Evolutionary conservation across 2,329 filamentous ascomycete genomes (phyloP), one percentile per base, ranked within the genome.

Genomic region (Diaporthe vaccinii): DNA sequence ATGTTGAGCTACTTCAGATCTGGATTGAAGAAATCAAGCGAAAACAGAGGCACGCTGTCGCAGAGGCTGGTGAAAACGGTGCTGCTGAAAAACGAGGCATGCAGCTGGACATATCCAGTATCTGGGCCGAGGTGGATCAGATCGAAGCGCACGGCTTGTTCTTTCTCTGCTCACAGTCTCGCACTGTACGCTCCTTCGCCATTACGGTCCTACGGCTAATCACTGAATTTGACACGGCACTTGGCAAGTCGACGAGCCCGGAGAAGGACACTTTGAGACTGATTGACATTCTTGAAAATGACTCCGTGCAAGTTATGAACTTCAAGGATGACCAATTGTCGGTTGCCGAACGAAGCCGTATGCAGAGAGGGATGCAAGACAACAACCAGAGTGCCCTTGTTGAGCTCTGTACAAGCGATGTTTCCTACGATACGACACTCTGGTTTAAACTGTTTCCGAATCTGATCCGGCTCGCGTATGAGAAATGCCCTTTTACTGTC

Each of bases 381-480:
- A 94, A 92, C 81, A 92, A 93, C 61, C 93, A 96, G 79, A 96
- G 95, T 77, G 96, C 95, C 3, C 86, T 99, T 25, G 94, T 98
- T 46, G 96, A 98, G 82, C 90, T 99, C 34, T 98, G 97, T 84
- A 96, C 95, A 79, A 98, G 97, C 84, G 97, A 98, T 79, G 92
- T 97, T 36, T 95, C 95, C 0, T 98, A 98, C 80, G 97, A 99
- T 82, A 93, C 95, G 3, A 98, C 96, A 0, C 86, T 99, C 17
- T 99, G 97, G 97, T 97, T 97, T 85, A 99, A 98, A 81, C 93
- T 98, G 25, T 99, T 99, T 80, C 97, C 97, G 4, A 98, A 98
- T 80, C 89, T 99, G 44, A 94, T 99, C 74, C 92, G 95, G 15
- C 93, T 98, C 78, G 95, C 95, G 75, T 97, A 95, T 80, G 95